A percentile compares a stretch with the other conserved stretches of the same genome.
Evolutionary conservation across 352 stramenopile genomes (phyloP).

Genomic region (Sclerospora graminicola): DNA sequence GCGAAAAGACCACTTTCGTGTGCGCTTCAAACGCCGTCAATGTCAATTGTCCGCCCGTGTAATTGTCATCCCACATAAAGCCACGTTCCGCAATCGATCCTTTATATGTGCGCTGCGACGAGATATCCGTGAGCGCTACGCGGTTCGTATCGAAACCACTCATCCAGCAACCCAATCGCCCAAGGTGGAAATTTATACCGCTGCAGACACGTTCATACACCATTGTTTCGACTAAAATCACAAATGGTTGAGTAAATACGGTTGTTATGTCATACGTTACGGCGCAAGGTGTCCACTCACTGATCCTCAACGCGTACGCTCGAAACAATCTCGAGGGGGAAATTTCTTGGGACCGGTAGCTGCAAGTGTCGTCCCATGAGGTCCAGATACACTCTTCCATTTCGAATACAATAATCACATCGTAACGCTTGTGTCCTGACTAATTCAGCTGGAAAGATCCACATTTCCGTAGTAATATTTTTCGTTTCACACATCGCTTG

Average conservation of each 20-base stretch:
- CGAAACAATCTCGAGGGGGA: conserved; percentile 65
- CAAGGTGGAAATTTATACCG: conserved; percentile 38
- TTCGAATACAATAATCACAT: conserved; percentile 62
- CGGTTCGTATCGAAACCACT: conserved; percentile 32
- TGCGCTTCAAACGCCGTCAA: conserved; percentile 77
- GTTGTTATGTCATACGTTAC: conserved; percentile 33
- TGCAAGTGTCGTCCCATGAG: conserved; percentile 58
- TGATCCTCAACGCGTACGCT: conserved; percentile 32
- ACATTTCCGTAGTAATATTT: conserved; percentile 75
- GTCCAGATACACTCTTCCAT: conserved; percentile 62
- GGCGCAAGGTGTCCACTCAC: conserved; percentile 63
- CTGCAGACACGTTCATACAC: conserved; percentile 30
- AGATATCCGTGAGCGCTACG: conserved; percentile 16
- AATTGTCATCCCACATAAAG: conserved; percentile 98
- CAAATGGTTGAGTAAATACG: conserved; percentile 25
- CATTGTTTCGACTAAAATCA: conserved; percentile 25
- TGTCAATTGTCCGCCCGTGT: conserved; percentile 92
- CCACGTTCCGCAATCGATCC: conserved; percentile 79
- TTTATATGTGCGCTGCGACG: conserved; percentile 54
- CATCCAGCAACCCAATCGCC: conserved; percentile 66
- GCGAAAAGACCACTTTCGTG: conserved; percentile 67
- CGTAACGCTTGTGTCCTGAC: conserved; percentile 50
- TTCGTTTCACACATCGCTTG: conserved; percentile 22
- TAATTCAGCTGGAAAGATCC: conserved; percentile 62
- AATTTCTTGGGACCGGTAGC: conserved; percentile 59